A percentile compares a stretch with the other conserved stretches of the same genome.
These are phyloP conservation scores for Tolypocladium album DNA, from an alignment of 2,329 filamentous ascomycete species.

Conservation along the genomic window DNA sequence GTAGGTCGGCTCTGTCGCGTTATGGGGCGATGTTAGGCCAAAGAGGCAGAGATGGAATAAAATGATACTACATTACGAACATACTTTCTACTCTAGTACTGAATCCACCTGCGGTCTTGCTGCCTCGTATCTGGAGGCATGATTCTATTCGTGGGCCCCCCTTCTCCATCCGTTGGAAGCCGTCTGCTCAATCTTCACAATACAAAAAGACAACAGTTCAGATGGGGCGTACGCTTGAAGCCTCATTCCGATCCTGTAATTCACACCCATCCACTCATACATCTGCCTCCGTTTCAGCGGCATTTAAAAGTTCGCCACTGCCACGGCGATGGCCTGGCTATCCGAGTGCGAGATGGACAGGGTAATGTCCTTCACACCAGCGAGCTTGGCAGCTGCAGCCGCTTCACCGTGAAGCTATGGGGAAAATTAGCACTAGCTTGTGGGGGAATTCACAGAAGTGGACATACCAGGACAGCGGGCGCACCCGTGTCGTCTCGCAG, in stretches of 20 bases:
- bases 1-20: not conserved
- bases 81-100: conserved; percentile 1
- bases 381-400: conserved; percentile 70
- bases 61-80: conserved; percentile 1
- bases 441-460: not conserved
- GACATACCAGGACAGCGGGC: conserved; percentile 72
- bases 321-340: conserved; percentile 86
- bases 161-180: not conserved
- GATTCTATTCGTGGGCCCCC: not conserved
- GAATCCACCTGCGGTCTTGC: not conserved
- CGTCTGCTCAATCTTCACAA: not conserved
- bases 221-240: not conserved
- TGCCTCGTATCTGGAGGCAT: not conserved
- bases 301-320: conserved; percentile 65
- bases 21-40: not conserved
- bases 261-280: conserved; percentile 2
- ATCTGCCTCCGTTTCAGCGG: conserved; percentile 5
- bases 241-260: not conserved
- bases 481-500: conserved; percentile 69
- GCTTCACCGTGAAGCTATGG: conserved; percentile 76
- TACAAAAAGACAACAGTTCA: not conserved
- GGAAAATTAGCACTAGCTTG: conserved; percentile 22
- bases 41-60: not conserved
- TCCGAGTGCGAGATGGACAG: conserved; percentile 97
- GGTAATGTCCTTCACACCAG: conserved; percentile 76